Conservation (phyloP, 495 filamentous ascomycete species). For the Xylaria flabelliformis region DNA sequence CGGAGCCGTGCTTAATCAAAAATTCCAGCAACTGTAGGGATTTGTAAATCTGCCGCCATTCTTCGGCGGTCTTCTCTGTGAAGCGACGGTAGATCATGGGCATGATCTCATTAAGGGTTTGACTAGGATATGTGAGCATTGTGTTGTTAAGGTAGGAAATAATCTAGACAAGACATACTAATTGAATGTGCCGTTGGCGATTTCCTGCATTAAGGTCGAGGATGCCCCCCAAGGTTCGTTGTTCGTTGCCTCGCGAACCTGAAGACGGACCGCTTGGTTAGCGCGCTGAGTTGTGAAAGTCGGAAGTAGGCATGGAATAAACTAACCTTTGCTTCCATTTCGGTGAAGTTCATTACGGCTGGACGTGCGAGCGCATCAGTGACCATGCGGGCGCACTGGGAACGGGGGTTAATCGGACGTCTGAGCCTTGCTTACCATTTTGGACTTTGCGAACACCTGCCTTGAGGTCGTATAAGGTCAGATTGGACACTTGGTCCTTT, state of each 20-base stretch:
- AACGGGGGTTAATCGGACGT: background rate
- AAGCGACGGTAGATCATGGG: constrained; percentile 99
- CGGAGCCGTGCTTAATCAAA: constrained; percentile 96
- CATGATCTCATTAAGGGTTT: constrained; percentile 99
- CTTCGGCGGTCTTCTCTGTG: constrained; percentile 96
- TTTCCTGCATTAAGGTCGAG: constrained; percentile 88
- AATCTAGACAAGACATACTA: constrained; percentile 70
- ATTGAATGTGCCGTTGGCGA: constrained; percentile 96
- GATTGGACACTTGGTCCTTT: constrained; percentile 88
- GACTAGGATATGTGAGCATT: constrained; percentile 57
- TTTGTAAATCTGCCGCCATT: constrained; percentile 99
- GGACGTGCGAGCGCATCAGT: constrained; percentile 27
- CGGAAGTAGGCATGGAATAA: background rate
- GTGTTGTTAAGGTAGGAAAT: constrained; percentile 2
- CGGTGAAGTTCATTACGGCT: constrained; percentile 99
- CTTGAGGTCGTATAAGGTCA: constrained; percentile 96
- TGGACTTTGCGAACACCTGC: constrained; percentile 96
- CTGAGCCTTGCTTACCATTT: constrained; percentile 75
- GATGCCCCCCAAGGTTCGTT: constrained; percentile 98
- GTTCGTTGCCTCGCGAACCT: constrained; percentile 96
- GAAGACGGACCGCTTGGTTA: constrained; percentile 31
- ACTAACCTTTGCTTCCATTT: constrained; percentile 96
- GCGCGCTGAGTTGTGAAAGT: background rate
- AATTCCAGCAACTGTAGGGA: constrained; percentile 95
- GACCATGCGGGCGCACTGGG: constrained; percentile 18